phyloP scores from a whole-genome alignment of 192 early-diverging fungal genomes.

The Geranomyces michiganensis region DNA sequence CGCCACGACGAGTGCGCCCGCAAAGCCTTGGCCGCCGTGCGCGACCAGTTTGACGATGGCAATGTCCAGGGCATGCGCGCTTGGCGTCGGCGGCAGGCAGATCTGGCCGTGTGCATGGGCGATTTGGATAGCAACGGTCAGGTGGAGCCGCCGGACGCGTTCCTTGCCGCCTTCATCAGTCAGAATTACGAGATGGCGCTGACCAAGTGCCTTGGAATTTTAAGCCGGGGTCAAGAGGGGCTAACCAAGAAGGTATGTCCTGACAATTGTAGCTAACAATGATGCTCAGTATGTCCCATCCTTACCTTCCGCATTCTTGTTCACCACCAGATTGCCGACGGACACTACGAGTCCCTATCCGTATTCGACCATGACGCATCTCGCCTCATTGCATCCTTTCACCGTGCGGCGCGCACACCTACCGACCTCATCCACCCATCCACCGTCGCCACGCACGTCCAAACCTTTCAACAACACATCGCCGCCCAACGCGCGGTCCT shows the following conservation, averaged over 20 bases:
- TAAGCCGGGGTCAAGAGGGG: slow-evolving; percentile 8
- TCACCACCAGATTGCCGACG: slow-evolving; percentile 14
- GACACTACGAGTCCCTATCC: neutral
- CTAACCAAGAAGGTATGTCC: slow-evolving; percentile 10
- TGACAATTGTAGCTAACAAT: neutral
- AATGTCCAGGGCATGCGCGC: neutral
- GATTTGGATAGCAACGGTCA: slow-evolving; percentile 19
- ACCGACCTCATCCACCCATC: slow-evolving; percentile 4
- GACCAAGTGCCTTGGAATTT: neutral
- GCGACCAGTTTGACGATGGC: neutral
- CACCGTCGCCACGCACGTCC: neutral
- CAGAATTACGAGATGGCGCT: slow-evolving; percentile 21
- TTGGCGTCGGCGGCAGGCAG: neutral
- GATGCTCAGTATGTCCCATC: no score
- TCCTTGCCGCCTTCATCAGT: neutral
- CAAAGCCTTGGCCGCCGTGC: slow-evolving; percentile 4
- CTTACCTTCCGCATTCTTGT: neutral
- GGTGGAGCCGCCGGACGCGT: slow-evolving; percentile 17
- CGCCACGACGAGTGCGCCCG: slow-evolving; percentile 23
- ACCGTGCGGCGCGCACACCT: slow-evolving; percentile 6
- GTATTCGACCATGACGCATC: slow-evolving; percentile 15
- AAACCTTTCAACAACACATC: neutral
- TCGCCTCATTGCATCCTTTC: slow-evolving; percentile 8
- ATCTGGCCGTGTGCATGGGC: neutral
- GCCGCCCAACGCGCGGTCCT: slow-evolving; percentile 7